Conservation (phyloP, 148 eudicot genomes). For the Simmondsia chinensis region DNA sequence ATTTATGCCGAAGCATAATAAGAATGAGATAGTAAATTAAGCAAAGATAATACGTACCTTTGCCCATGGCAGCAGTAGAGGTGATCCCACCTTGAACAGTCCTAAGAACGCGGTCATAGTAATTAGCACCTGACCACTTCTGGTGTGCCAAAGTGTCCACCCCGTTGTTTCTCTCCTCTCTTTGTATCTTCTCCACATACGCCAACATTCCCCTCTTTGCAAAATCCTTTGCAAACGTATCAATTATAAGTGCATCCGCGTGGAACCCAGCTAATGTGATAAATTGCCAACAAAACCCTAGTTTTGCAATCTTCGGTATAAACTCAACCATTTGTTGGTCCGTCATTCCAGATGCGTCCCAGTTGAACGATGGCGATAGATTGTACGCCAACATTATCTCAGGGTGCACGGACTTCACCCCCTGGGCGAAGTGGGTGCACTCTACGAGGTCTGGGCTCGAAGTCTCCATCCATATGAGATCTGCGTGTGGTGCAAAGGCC, state of each 20-base stretch:
- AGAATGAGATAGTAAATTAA: background rate
- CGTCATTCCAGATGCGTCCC: slow-evolving; percentile 82
- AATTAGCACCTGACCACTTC: slow-evolving; percentile 89
- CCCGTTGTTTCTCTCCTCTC: slow-evolving; percentile 60
- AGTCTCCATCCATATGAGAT: slow-evolving; percentile 78
- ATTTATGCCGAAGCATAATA: background rate
- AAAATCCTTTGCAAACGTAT: slow-evolving; percentile 66
- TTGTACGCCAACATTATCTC: slow-evolving; percentile 73
- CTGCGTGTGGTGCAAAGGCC: slow-evolving; percentile 51
- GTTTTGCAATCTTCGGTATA: slow-evolving; percentile 58
- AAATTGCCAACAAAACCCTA: slow-evolving; percentile 76
- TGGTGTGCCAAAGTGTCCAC: slow-evolving; percentile 81
- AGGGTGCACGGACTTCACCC: slow-evolving; percentile 38
- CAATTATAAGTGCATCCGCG: slow-evolving; percentile 55
- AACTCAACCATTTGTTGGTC: slow-evolving; percentile 68
- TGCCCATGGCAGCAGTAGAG: slow-evolving; percentile 88
- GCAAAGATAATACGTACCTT: slow-evolving; percentile 28
- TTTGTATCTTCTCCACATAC: slow-evolving; percentile 74
- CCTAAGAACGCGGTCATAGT: slow-evolving; percentile 68
- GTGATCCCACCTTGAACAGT: slow-evolving; percentile 89
- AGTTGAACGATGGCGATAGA: slow-evolving; percentile 73
- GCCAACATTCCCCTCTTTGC: slow-evolving; percentile 72
- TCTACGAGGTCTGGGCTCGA: slow-evolving; percentile 52
- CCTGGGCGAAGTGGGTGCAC: slow-evolving; percentile 54
- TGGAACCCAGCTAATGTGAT: slow-evolving; percentile 80